phyloP scores from a whole-genome alignment of 2,329 filamentous ascomycete genomes.

The Penicillium fuscoglaucum region DNA sequence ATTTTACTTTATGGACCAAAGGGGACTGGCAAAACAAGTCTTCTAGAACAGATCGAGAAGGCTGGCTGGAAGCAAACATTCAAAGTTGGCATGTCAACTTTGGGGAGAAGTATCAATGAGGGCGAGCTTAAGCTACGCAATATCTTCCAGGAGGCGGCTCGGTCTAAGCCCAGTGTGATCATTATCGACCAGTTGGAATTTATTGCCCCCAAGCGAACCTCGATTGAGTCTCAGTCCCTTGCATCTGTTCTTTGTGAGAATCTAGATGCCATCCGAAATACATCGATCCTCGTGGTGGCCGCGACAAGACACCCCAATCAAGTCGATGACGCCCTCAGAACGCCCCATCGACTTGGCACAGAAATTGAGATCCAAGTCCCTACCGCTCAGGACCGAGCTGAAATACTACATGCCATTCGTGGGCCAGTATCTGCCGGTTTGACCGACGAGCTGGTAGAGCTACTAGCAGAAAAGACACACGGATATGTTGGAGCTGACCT shows the following conservation, averaged over 20 bases:
- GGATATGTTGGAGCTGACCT: constrained; percentile 84
- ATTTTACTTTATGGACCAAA: constrained; percentile 77
- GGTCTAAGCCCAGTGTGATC: constrained; percentile 72
- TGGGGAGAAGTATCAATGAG: constrained; percentile 41
- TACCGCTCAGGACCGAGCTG: constrained; percentile 66
- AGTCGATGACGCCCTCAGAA: constrained; percentile 68
- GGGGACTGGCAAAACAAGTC: constrained; percentile 79
- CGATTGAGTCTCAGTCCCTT: constrained; percentile 44
- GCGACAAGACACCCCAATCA: constrained; percentile 72
- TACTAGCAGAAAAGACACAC: constrained; percentile 74
- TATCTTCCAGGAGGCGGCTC: constrained; percentile 67
- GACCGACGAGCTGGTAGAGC: constrained; percentile 55
- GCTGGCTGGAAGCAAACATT: constrained; percentile 71
- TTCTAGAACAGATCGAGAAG: constrained; percentile 67
- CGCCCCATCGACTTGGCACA: constrained; percentile 62
- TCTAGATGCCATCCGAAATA: constrained; percentile 41
- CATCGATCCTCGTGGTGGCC: constrained; percentile 70
- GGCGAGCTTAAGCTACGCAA: constrained; percentile 61
- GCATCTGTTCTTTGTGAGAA: constrained; percentile 43
- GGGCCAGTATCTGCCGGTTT: constrained; percentile 49
- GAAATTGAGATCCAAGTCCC: constrained; percentile 78
- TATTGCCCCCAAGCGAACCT: constrained; percentile 62
- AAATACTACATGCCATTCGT: constrained; percentile 68
- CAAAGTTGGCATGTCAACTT: constrained; percentile 39
- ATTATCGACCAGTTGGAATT: constrained; percentile 76